phyloP scores from a whole-genome alignment of 495 filamentous ascomycete genomes.

The Thermochaetoides thermophila region DNA sequence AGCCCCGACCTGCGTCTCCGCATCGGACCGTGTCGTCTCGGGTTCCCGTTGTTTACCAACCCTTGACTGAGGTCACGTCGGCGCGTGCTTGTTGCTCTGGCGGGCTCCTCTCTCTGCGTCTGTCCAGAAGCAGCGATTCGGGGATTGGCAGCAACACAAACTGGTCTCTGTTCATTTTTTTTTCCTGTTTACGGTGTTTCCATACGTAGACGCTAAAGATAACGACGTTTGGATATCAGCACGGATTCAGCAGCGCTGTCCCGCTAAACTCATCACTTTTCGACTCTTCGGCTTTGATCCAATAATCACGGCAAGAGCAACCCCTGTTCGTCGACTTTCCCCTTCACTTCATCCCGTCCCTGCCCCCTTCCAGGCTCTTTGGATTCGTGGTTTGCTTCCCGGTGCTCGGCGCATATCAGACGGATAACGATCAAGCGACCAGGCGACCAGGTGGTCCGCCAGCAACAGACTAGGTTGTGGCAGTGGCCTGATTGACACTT shows the following conservation, averaged over 20 bases:
- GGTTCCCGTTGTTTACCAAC: too few relatives aligned
- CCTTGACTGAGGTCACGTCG: slow-evolving; percentile 1
- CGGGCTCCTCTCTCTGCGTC: too few relatives aligned
- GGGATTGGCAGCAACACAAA: too few relatives aligned
- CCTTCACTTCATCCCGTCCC: too few relatives aligned
- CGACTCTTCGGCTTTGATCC: too few relatives aligned
- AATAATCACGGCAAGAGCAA: too few relatives aligned
- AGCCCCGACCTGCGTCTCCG: not conserved
- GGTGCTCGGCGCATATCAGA: slow-evolving; percentile 11
- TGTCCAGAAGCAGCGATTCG: too few relatives aligned
- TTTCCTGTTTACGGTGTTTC: not conserved
- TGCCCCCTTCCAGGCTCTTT: not conserved
- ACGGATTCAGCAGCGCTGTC: slow-evolving; percentile 26
- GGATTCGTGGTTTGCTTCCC: slow-evolving; percentile 3
- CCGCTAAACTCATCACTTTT: slow-evolving; percentile 7
- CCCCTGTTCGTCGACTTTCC: too few relatives aligned
- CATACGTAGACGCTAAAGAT: too few relatives aligned
- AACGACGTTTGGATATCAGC: slow-evolving; percentile 1
- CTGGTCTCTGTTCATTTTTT: too few relatives aligned
- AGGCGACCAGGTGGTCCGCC: slow-evolving; percentile 11
- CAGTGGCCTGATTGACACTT: slow-evolving; percentile 12
- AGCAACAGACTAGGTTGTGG: slow-evolving; percentile 10
- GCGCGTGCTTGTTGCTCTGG: not conserved
- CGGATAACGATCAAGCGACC: slow-evolving; percentile 3
- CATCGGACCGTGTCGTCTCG: not conserved